Conservation (phyloP, 495 filamentous ascomycete genomes). For the Chaetomium tenue region DNA sequence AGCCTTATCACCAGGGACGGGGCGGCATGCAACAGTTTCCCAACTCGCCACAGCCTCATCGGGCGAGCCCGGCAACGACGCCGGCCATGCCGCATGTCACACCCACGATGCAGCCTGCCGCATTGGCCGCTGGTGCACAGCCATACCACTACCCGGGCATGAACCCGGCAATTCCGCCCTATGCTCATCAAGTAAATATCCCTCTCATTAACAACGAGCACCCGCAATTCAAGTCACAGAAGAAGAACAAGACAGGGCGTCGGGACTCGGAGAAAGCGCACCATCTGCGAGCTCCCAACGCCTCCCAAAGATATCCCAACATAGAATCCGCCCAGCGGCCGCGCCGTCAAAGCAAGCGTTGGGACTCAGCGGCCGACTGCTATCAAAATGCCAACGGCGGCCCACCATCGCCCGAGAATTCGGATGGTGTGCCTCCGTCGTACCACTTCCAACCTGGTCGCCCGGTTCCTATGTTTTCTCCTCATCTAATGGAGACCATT, state of each 20-base stretch:
- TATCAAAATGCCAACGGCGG: constrained; percentile 29
- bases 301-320: constrained; percentile 32
- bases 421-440: constrained; percentile 29
- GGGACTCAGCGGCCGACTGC: constrained; percentile 33
- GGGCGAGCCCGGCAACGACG: constrained; percentile 67
- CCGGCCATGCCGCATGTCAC: constrained; percentile 63
- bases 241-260: constrained; percentile 43
- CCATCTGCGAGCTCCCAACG: constrained; percentile 38
- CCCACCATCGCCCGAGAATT: constrained; percentile 25
- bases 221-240: constrained; percentile 34
- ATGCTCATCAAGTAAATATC: constrained; percentile 59
- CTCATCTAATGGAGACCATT: constrained; percentile 39
- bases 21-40: constrained; percentile 58
- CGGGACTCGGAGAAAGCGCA: constrained; percentile 48
- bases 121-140: constrained; percentile 54
- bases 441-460: constrained; percentile 34
- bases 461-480: constrained; percentile 38
- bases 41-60: constrained; percentile 63
- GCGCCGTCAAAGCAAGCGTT: constrained; percentile 45
- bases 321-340: constrained; percentile 32
- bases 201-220: constrained; percentile 48
- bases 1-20: constrained; percentile 61
- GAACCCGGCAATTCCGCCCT: constrained; percentile 49
- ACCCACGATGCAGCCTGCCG: constrained; percentile 64
- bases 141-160: constrained; percentile 58